Evolutionary conservation across 2,329 filamentous ascomycete genomes (phyloP), one percentile per base, ranked within the genome.

Genomic region (Laburnicola sp.): DNA sequence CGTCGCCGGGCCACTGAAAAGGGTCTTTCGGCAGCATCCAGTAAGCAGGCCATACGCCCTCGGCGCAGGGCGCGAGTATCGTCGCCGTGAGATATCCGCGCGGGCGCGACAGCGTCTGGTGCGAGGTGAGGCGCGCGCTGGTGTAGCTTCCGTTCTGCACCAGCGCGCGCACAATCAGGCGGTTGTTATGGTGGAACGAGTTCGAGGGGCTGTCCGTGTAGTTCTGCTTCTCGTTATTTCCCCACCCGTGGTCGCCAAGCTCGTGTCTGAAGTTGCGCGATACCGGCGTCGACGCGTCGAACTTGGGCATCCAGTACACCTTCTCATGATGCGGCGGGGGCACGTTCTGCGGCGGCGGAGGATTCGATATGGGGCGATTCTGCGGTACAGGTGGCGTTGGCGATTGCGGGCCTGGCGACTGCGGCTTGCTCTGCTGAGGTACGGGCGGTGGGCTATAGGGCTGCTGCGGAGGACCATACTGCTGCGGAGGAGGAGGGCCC

Each of bases 11-110:
- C 82, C 82, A 85, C 0, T 70, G 67, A 59, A 84, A 85, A 0
- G 82, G 82, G 56, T 85, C 80, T 28, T 75, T 67, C 0, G 82
- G 82, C 4, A 85, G 71, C 45, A 85, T 75, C 82, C 82, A 85
- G 60, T 84, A 84, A 0, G 82, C 82, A 0, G 82, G 82, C 82
- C 82, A 85, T 40, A 85, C 79, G 3, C 82, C 82, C 2, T 72
- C 63, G 0, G 82, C 82, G 45, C 78, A 80, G 0, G 82, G 82
- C 0, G 80, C 75, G 0, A 74, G 71, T 8, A 84, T 75, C 1
- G 77, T 75, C 2, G 79, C 82, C 2, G 77, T 77, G 36, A 85
- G 64, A 42, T 78, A 82, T 26, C 82, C 82, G 28, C 78, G 73
- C 36, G 80, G 74, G 2, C 79, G 74, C 2, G 67, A 73, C 0